These are phyloP conservation scores for Trichoderma polysporum DNA, from an alignment of 2,329 filamentous ascomycete genomes.

Conservation along the genomic window DNA sequence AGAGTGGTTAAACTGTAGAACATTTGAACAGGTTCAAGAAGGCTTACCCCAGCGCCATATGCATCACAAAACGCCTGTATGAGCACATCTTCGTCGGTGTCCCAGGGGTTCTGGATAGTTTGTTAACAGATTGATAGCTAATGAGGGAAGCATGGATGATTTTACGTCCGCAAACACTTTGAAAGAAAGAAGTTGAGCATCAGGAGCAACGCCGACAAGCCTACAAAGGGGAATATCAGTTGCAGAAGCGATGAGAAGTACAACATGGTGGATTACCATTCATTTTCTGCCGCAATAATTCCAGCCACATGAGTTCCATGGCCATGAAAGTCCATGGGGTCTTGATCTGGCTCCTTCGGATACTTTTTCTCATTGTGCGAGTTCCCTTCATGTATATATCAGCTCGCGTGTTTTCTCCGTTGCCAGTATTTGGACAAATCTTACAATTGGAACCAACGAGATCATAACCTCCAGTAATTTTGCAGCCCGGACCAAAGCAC, in stretches of 20 bases:
- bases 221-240: constrained; percentile 23
- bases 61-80: constrained; percentile 40
- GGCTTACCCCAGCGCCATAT: constrained; percentile 35
- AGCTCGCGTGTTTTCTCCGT: background rate
- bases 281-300: constrained; percentile 47
- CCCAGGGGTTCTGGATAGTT: constrained; percentile 28
- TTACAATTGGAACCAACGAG: constrained; percentile 37
- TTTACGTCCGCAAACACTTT: constrained; percentile 42
- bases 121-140: background rate
- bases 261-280: constrained; percentile 27
- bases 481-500: constrained; percentile 41
- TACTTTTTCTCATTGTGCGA: constrained; percentile 31
- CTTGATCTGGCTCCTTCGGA: constrained; percentile 35
- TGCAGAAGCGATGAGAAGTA: too few relatives aligned
- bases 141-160: background rate
- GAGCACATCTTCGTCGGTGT: constrained; percentile 37
- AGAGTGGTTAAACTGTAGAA: background rate
- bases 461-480: constrained; percentile 40
- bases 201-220: constrained; percentile 47
- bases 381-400: constrained; percentile 28
- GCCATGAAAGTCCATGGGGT: constrained; percentile 27
- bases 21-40: background rate
- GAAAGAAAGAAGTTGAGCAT: constrained; percentile 45
- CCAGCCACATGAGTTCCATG: constrained; percentile 41
- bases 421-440: background rate